A percentile compares a stretch with the other conserved stretches of the same genome.
These are phyloP conservation scores for Bimuria novae-zelandiae DNA, from an alignment of 2,329 filamentous ascomycete species.

Conservation along the genomic window DNA sequence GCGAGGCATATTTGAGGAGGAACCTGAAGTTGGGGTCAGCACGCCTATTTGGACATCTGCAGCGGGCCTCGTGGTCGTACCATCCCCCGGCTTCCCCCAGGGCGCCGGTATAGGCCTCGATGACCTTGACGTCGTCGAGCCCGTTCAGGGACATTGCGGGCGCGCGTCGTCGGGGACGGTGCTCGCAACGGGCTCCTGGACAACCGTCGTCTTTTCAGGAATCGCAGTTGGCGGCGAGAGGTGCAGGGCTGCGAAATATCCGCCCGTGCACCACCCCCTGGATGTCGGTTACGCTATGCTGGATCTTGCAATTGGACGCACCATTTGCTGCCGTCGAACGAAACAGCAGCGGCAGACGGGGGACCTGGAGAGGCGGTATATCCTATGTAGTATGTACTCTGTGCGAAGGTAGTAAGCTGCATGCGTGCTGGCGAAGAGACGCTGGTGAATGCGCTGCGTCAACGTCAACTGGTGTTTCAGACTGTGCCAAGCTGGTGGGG, in stretches of 20 bases:
- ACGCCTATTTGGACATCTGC: slow-evolving; percentile 14
- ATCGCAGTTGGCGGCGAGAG: slow-evolving; percentile 3
- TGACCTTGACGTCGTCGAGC: slow-evolving; percentile 78
- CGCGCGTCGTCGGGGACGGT: slow-evolving; percentile 13
- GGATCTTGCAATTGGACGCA: no score
- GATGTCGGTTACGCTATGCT: no score
- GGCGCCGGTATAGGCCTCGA: slow-evolving; percentile 82
- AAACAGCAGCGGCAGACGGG: no score
- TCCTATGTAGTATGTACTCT: no score
- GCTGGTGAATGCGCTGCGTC: no score
- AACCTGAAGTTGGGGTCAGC: slow-evolving; percentile 68
- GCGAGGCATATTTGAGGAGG: slow-evolving; percentile 84
- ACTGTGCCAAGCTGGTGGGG: no score
- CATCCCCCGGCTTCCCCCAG: slow-evolving; percentile 88
- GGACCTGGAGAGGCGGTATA: no score
- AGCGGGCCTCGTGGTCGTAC: slow-evolving; percentile 60
- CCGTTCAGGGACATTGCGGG: slow-evolving; percentile 89
- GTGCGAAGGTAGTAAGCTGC: no score
- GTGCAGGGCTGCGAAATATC: not conserved
- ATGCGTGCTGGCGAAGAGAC: no score
- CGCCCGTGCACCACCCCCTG: slow-evolving; percentile 2
- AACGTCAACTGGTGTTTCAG: no score
- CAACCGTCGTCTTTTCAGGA: no score
- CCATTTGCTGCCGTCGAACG: no score
- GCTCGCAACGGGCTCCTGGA: slow-evolving; percentile 12